phyloP scores from a whole-genome alignment of 805 yeast species.

The Starmerella sirachaensis region DNA sequence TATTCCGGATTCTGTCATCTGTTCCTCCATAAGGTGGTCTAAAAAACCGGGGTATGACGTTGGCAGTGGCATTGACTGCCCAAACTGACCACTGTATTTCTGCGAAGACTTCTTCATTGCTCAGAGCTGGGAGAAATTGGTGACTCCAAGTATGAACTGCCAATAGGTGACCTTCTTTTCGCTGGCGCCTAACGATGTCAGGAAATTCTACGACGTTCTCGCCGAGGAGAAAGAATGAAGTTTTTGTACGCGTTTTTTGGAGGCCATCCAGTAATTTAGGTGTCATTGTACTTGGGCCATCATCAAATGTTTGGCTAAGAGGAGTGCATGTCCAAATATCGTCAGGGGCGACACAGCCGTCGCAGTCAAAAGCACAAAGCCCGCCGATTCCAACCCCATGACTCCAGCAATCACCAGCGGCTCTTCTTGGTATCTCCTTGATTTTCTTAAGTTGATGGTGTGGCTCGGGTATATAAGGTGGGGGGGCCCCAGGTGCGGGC shows the following conservation, averaged over 20 bases:
- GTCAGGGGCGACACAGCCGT: conserved; percentile 59
- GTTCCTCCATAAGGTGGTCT: conserved; percentile 96
- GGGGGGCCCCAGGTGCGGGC: conserved; percentile 71
- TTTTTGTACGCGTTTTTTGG: conserved; percentile 29
- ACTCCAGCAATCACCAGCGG: conserved; percentile 2
- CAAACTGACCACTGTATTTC: conserved; percentile 91
- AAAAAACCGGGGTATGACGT: conserved; percentile 81
- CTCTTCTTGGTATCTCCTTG: conserved; percentile 34
- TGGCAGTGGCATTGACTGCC: conserved; percentile 94
- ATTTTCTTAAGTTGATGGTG: conserved; percentile 41
- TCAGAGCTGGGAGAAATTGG: conserved; percentile 61
- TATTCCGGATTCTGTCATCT: conserved; percentile 72
- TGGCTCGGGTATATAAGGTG: conserved; percentile 70
- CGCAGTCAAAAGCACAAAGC: conserved; percentile 78
- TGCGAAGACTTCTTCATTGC: conserved; percentile 73
- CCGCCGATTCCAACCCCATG: conserved; percentile 25
- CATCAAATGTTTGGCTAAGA: conserved; percentile 84
- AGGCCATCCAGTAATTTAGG: conserved; percentile 45
- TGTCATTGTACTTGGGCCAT: conserved; percentile 79
- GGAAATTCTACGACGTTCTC: conserved; percentile 68
- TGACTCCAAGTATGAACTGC: conserved; percentile 94
- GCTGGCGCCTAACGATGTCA: conserved; percentile 48
- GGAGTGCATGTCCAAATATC: conserved; percentile 66
- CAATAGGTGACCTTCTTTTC: conserved; percentile 57
- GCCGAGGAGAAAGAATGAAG: conserved; percentile 83